phyloP scores from a whole-genome alignment of 371 early-diverging fungal species.

The Fennellomyces sp. region DNA sequence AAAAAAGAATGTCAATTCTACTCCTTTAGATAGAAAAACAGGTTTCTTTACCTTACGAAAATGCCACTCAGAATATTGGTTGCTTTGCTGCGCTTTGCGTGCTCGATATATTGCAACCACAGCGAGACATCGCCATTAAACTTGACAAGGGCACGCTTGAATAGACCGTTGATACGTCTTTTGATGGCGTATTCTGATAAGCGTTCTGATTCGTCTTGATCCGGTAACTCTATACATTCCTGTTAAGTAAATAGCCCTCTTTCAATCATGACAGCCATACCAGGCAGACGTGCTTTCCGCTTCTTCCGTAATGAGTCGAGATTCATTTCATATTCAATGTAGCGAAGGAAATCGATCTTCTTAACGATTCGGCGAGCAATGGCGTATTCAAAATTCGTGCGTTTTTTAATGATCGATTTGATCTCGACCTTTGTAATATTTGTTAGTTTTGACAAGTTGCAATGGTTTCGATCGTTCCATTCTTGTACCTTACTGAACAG shows the following conservation, averaged over 20 bases:
- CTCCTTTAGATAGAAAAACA: background rate
- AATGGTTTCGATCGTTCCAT: background rate
- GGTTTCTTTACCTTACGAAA: slow-evolving; percentile 74
- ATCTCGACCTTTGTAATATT: slow-evolving; percentile 68
- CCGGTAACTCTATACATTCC: background rate
- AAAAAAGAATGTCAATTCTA: slow-evolving; percentile 7
- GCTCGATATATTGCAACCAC: slow-evolving; percentile 93
- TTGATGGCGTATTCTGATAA: slow-evolving; percentile 68
- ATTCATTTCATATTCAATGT: slow-evolving; percentile 94
- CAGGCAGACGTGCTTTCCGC: slow-evolving; percentile 67
- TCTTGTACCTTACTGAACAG: slow-evolving; percentile 74
- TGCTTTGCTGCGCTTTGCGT: slow-evolving; percentile 62
- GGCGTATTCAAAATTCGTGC: slow-evolving; percentile 88
- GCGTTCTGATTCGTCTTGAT: slow-evolving; percentile 17
- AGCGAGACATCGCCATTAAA: slow-evolving; percentile 82
- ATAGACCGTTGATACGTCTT: slow-evolving; percentile 77
- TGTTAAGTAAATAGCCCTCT: background rate
- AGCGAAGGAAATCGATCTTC: slow-evolving; percentile 83
- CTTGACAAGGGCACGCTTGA: slow-evolving; percentile 77
- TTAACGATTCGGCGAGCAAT: slow-evolving; percentile 76
- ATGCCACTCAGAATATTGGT: slow-evolving; percentile 73
- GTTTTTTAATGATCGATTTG: slow-evolving; percentile 84
- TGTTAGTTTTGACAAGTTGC: background rate
- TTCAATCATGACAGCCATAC: slow-evolving; percentile 11
- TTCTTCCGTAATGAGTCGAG: slow-evolving; percentile 84